Evolutionary conservation across 768 basidiomycete genomes (phyloP), one percentile per base, ranked within the genome.

Genomic region (Plicaturopsis crispa): DNA sequence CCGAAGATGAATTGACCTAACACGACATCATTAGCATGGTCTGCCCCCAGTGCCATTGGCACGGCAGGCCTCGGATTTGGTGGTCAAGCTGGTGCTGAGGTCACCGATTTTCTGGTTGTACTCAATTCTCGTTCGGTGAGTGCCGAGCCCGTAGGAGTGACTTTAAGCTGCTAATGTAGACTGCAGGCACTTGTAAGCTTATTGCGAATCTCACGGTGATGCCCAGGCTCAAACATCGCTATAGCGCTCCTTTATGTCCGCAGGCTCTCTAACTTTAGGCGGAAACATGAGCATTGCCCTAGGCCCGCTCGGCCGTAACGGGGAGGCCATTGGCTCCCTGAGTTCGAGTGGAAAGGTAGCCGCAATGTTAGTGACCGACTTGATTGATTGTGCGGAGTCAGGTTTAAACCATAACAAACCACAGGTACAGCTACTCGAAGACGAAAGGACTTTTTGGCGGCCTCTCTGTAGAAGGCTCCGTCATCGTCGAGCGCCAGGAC

Each of bases 381-480:
- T 38, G 20, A 14, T n/a, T 11, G 44, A 31, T 26, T 23, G 38
- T 24, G 3, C n/a, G n/a, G n/a, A n/a, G n/a, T 24, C 23, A 16
- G 18, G 24, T 24, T 17, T 40, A 39, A n/a, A 16, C 21, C 11
- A 31, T 16, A 20, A 13, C 11, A 12, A 7, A 22, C 33, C 20
- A 40, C 52, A 86, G 84, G 82, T 89, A 90, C 58, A 86, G 82
- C 53, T 91, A 91, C 53, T 85, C 83, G 6, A 94, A 93, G 57
- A 92, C 92, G 1, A 78, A 86, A 38, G 94, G 94, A 16, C 72
- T 97, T 3, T 97, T 96, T 44, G 93, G 94, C 21, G 94, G 94
- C 4, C 70, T 96, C 8, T 90, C 87, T 13, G 56, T 88, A 8
- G 85, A 88, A 63, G 91, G 91, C 10, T 87, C 85, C 1, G 80